Evolutionary conservation across 2,329 filamentous ascomycete genomes (phyloP), one percentile per base, ranked within the genome.

Genomic region (Scytalidium sp.): DNA sequence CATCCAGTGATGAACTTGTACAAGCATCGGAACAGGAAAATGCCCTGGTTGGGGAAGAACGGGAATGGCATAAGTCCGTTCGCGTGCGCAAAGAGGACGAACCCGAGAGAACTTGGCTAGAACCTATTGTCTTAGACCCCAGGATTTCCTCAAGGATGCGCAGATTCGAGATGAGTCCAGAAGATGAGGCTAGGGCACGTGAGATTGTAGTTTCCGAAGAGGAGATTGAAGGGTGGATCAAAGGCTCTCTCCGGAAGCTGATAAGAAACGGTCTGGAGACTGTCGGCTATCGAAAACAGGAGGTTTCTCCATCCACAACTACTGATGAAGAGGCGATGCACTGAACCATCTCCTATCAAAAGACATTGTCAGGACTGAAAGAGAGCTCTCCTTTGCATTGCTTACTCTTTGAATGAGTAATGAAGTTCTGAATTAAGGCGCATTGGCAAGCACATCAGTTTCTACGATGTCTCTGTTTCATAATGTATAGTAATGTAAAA

Each of bases 61-160:
- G 70, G 41, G 83, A 93, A 65, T 96, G 91, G 91, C 84, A 87
- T 67, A 96, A 95, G 71, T 84, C 79, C n/a, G 80, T 85, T 5
- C 84, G 81, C 70, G 83, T 85, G 59, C 66, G 66, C 40, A 67
- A 70, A 63, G 63, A 79, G 64, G 64, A 72, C 62, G 69, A 78
- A 66, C 73, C 76, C 49, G 88, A 92, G 69, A 82, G 80, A 60
- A 84, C 92, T 45, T 96, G 90, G 88, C 68, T 87, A 8, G 81
- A 85, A 47, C 80, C 84, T 10, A 74, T 97, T 46, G 83, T 88
- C 2, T 65, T 96, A 9, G 92, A 99, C 65, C 71, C 81, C 11
- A 80, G 92, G 32, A 84, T 97, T 54, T 81, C 80, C 4, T 76
- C 78, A 61, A 83, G 90, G 47, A 97, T 97, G 93, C 79, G 87